Evolutionary conservation across 768 basidiomycete genomes (phyloP).

Genomic region (Coprinopsis strossmayeri): DNA sequence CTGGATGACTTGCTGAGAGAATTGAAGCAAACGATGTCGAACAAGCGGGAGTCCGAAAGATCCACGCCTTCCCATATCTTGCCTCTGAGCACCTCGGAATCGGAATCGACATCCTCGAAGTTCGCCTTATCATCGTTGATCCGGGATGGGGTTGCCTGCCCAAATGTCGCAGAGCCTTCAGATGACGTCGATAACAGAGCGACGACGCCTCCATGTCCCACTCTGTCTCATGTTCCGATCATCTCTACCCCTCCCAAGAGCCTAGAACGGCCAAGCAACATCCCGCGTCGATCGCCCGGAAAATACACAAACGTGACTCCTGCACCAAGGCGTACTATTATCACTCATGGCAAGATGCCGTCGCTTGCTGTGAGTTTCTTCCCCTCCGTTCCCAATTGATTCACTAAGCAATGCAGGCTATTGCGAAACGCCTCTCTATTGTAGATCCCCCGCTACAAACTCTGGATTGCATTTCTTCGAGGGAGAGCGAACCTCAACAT

Average conservation of each 20-base stretch:
- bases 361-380: conserved; percentile 8
- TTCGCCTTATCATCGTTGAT: background rate
- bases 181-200: background rate
- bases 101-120: background rate
- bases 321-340: background rate
- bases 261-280: background rate
- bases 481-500: background rate
- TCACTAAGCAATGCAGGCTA: background rate
- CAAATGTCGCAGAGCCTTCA: too few relatives aligned
- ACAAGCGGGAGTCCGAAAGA: background rate
- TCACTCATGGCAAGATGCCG: background rate
- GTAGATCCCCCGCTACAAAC: conserved; percentile 1
- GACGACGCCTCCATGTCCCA: background rate
- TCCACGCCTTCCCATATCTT: background rate
- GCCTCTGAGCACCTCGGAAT: background rate
- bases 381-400: background rate
- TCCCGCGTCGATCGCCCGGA: background rate
- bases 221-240: background rate
- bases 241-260: background rate
- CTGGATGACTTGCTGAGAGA: conserved; percentile 7
- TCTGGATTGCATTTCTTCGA: background rate
- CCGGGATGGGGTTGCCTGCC: too few relatives aligned
- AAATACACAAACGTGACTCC: background rate
- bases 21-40: background rate
- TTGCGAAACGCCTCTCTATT: conserved; percentile 8